These are phyloP conservation scores for Erysimum cheiranthoides DNA, from an alignment of 345 rosid species.

Conservation along the genomic window DNA sequence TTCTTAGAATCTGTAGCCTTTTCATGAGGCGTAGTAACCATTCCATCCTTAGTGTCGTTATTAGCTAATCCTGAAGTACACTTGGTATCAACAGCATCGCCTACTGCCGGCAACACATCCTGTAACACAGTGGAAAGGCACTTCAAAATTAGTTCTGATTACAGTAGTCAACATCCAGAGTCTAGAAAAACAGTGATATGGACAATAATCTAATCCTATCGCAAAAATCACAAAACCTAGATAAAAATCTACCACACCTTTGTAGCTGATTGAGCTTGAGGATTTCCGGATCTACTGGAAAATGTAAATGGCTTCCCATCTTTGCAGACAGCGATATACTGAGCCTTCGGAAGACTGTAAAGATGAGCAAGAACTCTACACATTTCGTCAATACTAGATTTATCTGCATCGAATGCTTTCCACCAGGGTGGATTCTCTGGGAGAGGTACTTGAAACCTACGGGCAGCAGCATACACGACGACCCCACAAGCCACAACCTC, in stretches of 20 bases:
- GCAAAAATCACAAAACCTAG: neutral
- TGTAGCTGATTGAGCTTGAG: slow-evolving; percentile 55
- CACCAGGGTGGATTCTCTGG: slow-evolving; percentile 99
- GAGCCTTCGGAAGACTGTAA: slow-evolving; percentile 89
- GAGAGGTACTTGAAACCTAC: slow-evolving; percentile 88
- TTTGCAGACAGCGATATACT: slow-evolving; percentile 73
- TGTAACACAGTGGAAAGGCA: slow-evolving; percentile 40
- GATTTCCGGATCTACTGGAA: slow-evolving; percentile 60
- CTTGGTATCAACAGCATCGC: slow-evolving; percentile 51
- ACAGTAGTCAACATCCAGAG: neutral
- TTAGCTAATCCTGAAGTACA: slow-evolving; percentile 45
- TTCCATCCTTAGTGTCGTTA: slow-evolving; percentile 57
- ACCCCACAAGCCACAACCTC: slow-evolving; percentile 99
- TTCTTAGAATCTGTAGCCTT: slow-evolving; percentile 67
- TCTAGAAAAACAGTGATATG: slow-evolving; percentile 12
- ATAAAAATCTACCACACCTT: slow-evolving; percentile 55
- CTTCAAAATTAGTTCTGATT: slow-evolving; percentile 11
- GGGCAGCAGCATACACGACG: slow-evolving; percentile 92
- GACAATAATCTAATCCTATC: neutral
- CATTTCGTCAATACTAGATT: slow-evolving; percentile 86
- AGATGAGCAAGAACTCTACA: slow-evolving; percentile 87
- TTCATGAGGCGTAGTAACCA: slow-evolving; percentile 51
- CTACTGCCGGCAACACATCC: slow-evolving; percentile 59
- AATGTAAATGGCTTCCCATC: slow-evolving; percentile 86
- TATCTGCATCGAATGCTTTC: slow-evolving; percentile 95